Percentiles rank a stretch among this genome's conserved stretches.
Evolutionary conservation across 345 rosid genomes (phyloP).

Genomic region (Odontarrhena argentea): DNA sequence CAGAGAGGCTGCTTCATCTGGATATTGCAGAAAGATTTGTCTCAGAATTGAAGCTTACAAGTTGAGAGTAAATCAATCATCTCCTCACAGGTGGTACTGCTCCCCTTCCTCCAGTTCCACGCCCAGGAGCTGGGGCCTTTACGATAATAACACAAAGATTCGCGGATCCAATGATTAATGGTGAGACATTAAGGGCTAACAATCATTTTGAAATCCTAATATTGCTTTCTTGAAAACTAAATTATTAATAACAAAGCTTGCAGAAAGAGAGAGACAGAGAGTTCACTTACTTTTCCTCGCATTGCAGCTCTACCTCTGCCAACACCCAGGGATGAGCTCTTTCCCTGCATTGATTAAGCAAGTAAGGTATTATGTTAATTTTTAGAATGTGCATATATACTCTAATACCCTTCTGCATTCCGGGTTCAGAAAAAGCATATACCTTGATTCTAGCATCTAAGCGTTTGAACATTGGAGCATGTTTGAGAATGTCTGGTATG

Average conservation of each 20-base stretch:
- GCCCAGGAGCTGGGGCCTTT: slow-evolving; percentile 78
- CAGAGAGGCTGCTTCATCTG: slow-evolving; percentile 26
- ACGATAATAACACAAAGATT: slow-evolving; percentile 11
- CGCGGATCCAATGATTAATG: slow-evolving; percentile 22
- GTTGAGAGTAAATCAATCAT: slow-evolving; percentile 39
- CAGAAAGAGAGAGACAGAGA: not conserved
- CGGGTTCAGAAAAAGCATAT: slow-evolving; percentile 26
- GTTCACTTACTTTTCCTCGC: slow-evolving; percentile 85
- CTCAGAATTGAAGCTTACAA: slow-evolving; percentile 29
- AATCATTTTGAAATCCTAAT: slow-evolving; percentile 20
- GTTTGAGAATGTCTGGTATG: slow-evolving; percentile 98
- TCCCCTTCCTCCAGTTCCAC: slow-evolving; percentile 87
- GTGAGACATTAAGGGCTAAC: slow-evolving; percentile 8
- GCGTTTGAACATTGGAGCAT: slow-evolving; percentile 99
- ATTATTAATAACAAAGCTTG: not conserved
- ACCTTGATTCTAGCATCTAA: slow-evolving; percentile 98
- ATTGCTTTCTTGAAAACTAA: not conserved
- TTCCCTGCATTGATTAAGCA: slow-evolving; percentile 64
- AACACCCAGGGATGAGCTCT: slow-evolving; percentile 94
- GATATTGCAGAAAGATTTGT: slow-evolving; percentile 15
- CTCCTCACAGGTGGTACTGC: slow-evolving; percentile 78
- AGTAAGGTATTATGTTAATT: not conserved
- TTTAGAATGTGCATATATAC: not conserved
- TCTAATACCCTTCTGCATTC: not conserved
- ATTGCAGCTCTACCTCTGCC: slow-evolving; percentile 99